phyloP scores from a whole-genome alignment of 345 rosid genomes.

The Raphanus raphanistrum region DNA sequence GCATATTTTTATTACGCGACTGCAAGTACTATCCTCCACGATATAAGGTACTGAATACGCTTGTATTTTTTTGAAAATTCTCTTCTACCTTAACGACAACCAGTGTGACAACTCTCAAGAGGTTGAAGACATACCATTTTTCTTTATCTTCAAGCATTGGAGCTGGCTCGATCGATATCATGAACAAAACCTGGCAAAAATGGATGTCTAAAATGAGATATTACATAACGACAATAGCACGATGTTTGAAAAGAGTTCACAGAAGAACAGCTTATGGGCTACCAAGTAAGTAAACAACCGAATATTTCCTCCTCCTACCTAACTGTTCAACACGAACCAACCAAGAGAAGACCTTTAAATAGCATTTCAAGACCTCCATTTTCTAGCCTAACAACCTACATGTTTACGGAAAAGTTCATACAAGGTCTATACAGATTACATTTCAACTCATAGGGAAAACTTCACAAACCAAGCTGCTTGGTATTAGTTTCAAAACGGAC shows the following conservation, averaged over 20 bases:
- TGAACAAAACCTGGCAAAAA: constrained; percentile 79
- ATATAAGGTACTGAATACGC: constrained; percentile 5
- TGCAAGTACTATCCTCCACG: too few species aligned
- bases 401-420: constrained; percentile 4
- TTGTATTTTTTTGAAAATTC: not conserved
- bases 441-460: not conserved
- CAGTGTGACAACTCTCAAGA: constrained; percentile 18
- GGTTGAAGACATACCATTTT: constrained; percentile 70
- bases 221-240: constrained; percentile 15
- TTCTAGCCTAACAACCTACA: constrained; percentile 24
- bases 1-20: too few species aligned
- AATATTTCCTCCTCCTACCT: not conserved
- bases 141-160: constrained; percentile 99
- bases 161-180: constrained; percentile 97
- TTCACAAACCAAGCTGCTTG: constrained; percentile 20
- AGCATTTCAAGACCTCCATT: constrained; percentile 13
- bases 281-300: constrained; percentile 13
- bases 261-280: constrained; percentile 4
- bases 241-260: not conserved
- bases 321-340: constrained; percentile 10
- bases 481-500: constrained; percentile 13
- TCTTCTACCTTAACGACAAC: constrained; percentile 10
- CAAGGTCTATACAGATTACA: not conserved
- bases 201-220: constrained; percentile 33
- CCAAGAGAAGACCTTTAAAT: constrained; percentile 6